phyloP scores from a whole-genome alignment of 345 rosid species.

The Sonneratia caseolaris region DNA sequence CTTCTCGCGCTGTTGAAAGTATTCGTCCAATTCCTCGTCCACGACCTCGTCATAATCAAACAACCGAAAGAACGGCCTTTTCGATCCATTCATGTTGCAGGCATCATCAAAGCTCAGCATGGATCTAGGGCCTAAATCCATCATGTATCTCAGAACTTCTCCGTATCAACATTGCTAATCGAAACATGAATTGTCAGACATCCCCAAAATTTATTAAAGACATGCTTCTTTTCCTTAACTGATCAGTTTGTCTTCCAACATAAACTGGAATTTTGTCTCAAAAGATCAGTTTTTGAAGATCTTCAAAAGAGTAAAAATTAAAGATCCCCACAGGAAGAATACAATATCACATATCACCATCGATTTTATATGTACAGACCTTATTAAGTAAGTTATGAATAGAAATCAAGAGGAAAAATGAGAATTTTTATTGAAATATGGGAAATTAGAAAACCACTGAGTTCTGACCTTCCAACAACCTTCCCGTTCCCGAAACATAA shows the following conservation, averaged over 20 bases:
- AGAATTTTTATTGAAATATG: background rate
- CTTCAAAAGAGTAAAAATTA: background rate
- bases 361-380: background rate
- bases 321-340: background rate
- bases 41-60: constrained; percentile 32
- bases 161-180: background rate
- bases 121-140: constrained; percentile 27
- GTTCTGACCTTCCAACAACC: background rate
- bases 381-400: background rate
- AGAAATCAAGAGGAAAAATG: background rate
- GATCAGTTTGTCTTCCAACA: background rate
- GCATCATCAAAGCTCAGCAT: constrained; percentile 41
- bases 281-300: background rate
- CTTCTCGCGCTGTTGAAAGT: constrained; percentile 41
- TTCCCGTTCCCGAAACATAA: background rate
- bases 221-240: background rate
- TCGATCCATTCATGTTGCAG: constrained; percentile 9
- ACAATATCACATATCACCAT: background rate
- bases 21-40: constrained; percentile 41
- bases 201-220: background rate
- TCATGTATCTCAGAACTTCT: background rate
- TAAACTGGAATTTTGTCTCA: background rate
- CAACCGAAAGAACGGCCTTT: constrained; percentile 20
- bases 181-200: background rate
- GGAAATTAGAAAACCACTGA: too few relatives aligned